phyloP scores from a whole-genome alignment of 352 stramenopile genomes.

The Globisporangium paddicum region DNA sequence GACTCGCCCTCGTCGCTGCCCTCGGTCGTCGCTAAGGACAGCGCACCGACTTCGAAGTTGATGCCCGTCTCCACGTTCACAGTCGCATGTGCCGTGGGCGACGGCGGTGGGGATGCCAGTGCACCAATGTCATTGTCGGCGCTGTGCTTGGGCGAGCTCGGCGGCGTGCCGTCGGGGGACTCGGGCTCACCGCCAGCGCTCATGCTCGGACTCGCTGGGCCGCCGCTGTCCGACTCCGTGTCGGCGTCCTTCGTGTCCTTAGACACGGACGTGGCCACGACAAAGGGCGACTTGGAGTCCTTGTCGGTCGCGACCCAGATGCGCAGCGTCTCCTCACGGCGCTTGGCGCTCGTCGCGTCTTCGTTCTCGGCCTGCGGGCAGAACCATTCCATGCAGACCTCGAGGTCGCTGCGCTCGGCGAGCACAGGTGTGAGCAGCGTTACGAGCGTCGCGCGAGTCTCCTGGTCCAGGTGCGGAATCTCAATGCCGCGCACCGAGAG shows the following conservation, averaged over 20 bases:
- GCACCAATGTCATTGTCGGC: constrained; percentile 16
- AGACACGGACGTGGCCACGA: constrained; percentile 6
- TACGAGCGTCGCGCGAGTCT: constrained; percentile 69
- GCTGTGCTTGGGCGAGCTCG: constrained; percentile 34
- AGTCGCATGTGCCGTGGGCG: constrained; percentile 19
- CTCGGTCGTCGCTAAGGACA: constrained; percentile 15
- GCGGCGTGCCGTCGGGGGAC: constrained; percentile 30
- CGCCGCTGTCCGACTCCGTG: constrained; percentile 58
- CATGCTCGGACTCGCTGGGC: constrained; percentile 44
- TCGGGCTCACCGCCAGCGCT: constrained; percentile 16
- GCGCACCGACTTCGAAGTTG: constrained; percentile 39
- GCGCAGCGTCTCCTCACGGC: constrained; percentile 71
- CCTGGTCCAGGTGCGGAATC: constrained; percentile 70
- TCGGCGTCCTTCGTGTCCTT: constrained; percentile 54
- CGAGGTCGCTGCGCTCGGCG: constrained; percentile 73
- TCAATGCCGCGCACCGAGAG: constrained; percentile 80
- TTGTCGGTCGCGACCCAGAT: constrained; percentile 88
- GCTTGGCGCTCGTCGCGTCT: constrained; percentile 43
- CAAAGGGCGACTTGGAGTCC: constrained; percentile 81
- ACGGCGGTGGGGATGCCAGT: constrained; percentile 33
- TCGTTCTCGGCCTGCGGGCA: constrained; percentile 67
- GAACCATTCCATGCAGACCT: constrained; percentile 89
- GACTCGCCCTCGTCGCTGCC: constrained; percentile 52
- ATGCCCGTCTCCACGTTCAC: no score
- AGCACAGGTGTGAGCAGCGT: constrained; percentile 77